These are phyloP conservation scores for Inonotus obliquus DNA, from an alignment of 1,284 basidiomycete species.

Conservation along the genomic window DNA sequence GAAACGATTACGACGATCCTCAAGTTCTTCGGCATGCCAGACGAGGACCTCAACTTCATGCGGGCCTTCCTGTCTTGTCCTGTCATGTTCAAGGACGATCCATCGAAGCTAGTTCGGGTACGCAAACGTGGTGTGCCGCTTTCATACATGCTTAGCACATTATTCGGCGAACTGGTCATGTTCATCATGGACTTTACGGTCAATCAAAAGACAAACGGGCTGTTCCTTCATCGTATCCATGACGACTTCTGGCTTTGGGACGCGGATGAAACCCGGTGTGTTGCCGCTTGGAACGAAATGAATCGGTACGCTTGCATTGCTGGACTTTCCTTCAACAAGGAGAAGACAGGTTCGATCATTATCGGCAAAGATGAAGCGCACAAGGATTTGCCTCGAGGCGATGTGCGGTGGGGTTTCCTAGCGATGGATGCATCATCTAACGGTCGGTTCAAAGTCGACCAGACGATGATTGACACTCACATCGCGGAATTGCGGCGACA, in stretches of 20 bases:
- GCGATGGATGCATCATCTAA: constrained; percentile 29
- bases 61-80: constrained; percentile 32
- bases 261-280: constrained; percentile 28
- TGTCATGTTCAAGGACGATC: constrained; percentile 17
- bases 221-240: constrained; percentile 38
- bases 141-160: constrained; percentile 28
- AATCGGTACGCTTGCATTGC: constrained; percentile 31
- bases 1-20: constrained; percentile 35
- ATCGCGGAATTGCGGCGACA: constrained; percentile 37
- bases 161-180: constrained; percentile 35
- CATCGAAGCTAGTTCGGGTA: constrained; percentile 1
- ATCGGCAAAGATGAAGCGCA: constrained; percentile 24
- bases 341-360: constrained; percentile 36
- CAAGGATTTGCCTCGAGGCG: constrained; percentile 30
- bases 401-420: constrained; percentile 40
- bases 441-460: constrained; percentile 35
- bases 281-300: constrained; percentile 35
- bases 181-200: constrained; percentile 43
- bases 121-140: constrained; percentile 21
- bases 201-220: constrained; percentile 34
- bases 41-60: constrained; percentile 35
- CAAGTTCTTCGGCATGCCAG: constrained; percentile 36
- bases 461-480: constrained; percentile 33
- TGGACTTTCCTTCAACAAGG: constrained; percentile 34
- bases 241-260: constrained; percentile 41